Base-by-base conservation (phyloP, 306 rosid genomes). In the Prunus kanzakura region DNA sequence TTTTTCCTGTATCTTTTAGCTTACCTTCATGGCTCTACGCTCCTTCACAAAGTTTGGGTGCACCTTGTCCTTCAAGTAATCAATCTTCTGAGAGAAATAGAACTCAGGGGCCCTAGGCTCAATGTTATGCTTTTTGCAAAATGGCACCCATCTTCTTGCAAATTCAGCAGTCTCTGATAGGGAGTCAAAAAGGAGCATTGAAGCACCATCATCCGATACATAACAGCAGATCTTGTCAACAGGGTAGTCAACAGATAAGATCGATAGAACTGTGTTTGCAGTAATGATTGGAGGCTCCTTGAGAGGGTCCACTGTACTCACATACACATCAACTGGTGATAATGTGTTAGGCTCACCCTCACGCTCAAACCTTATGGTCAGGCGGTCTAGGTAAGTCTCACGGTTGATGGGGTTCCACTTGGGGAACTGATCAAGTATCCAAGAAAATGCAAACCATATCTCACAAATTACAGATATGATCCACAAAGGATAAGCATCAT, bases 31-130 rank as follows among this genome's bases (percentile, higher is more conserved):
- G 12, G 99, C 92, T 76, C 99, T 89, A 75, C 99, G 89, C 74
- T 95, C 97, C 90, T 80, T 92, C 10, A 95, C 97, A 77, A 95
- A 92, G 57, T 84, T 85, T 1, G 97, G 92, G 10, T 84, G 85
- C 63, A 95, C 97, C 90, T 89, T 92, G 67, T 92, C 97, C 86
- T 90, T 92, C 86, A 95, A 88, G 90, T 90, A 92, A 81, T 95
- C 97, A 67, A 95, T 89, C 79, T 95, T 95, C 76, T 92, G 84
- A 74, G 88, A 88, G 79, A 95, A 95, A 83, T 95, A 95, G 73
- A 82, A 86, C 86, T 95, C 99, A 2, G 99, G 99, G 0, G 99
- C 89, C 68, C 99, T 87, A 19, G 97, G 97, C 76, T 95, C 97
- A 64, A 95, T 65, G 63, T 51, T 78, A 52, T 89, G 86, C 84